Evolutionary conservation across 176 grass and related monocot genomes (phyloP), one percentile per base, ranked within the genome.

Genomic region (Lolium rigidum): DNA sequence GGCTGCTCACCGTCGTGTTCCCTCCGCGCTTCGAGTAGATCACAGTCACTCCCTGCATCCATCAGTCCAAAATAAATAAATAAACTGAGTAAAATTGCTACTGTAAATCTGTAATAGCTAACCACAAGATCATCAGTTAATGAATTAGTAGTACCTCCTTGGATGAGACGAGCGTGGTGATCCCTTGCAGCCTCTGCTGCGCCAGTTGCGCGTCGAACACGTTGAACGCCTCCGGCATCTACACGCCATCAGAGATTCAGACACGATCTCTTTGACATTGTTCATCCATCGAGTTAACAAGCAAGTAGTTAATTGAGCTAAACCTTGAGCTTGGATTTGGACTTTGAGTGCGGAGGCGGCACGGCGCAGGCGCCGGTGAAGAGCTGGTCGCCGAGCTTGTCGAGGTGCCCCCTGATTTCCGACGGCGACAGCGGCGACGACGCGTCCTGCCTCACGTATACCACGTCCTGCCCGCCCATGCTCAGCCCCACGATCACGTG

Each of bases 401-500:
- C 93, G 3, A 98, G 84, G 7, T 98, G 90, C 25, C 85, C 83
- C 81, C 92, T 93, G 82, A 98, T 93, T 80, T 95, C 89, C 49
- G 87, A 70, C 77, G 83, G 89, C 56, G 93, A 69, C 22, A 95
- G 82, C 37, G 67, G 61, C 70, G 95, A 98, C 39, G 91, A 93
- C 47, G n/a, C 86, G 61, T 89, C 62, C 80, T 98, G 95, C 82
- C 93, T 87, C 77, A 94, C 91, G 79, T 92, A 90, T 38, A 95
- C 87, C 67, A 95, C 93, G 84, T 98, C 95, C 70, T 95, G 89
- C 24, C 95, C 95, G 86, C 95, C 95, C 83, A 98, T 91, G 89
- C 95, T 93, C 56, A 98, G 87, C 62, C 91, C 95, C 22, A 91
- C 89, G 50, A 95, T 47, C 83, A 98, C 78, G 49, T 98, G 95